Evolutionary conservation across 2,329 filamentous ascomycete genomes (phyloP), one percentile per base, ranked within the genome.

Genomic region (Fusarium clavum): DNA sequence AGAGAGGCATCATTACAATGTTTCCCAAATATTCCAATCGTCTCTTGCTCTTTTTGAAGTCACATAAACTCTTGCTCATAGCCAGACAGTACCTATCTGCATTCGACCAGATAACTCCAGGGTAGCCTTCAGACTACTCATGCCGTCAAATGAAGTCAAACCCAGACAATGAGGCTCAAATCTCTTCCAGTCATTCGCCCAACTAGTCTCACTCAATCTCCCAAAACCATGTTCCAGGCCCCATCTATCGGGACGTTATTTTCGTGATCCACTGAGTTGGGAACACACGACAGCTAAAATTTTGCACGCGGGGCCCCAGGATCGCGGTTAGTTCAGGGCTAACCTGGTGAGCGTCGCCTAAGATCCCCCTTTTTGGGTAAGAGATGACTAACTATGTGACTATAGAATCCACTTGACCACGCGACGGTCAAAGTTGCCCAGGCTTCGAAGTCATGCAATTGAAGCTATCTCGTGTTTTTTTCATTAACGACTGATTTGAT

Each of bases 231-330:
- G 30, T 29, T 52, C 49, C 49, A 52, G 49, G 22, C 25, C 27
- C 34, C 13, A 13, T 14, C 30, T 34, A 14, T 41, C 29, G 29
- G 55, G 25, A 53, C 41, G 18, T 20, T 24, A 32, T 58, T 58
- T 57, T 46, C 40, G 45, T 24, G 60, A 59, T 55, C 61, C 61
- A 59, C 60, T 59, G 45, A 46, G 46, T 51, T 55, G 52, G 27
- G 27, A 24, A 64, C 61, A 64, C 61, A 47, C 52, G 61, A 64
- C 60, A 29, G 14, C 40, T 20, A 49, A 41, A 64, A 59, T 18
- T 64, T 64, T 64, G 11, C 27, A 59, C 45, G 61, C 61, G 61
- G 61, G 61, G 61, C 61, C 61, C 61, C 61, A 64, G 61, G 60
- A 59, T 64, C 30, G 49, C 38, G 46, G 29, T 40, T 24, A 38